Conservation (phyloP, 2,329 filamentous ascomycete species). For the Tolypocladium amazonense region DNA sequence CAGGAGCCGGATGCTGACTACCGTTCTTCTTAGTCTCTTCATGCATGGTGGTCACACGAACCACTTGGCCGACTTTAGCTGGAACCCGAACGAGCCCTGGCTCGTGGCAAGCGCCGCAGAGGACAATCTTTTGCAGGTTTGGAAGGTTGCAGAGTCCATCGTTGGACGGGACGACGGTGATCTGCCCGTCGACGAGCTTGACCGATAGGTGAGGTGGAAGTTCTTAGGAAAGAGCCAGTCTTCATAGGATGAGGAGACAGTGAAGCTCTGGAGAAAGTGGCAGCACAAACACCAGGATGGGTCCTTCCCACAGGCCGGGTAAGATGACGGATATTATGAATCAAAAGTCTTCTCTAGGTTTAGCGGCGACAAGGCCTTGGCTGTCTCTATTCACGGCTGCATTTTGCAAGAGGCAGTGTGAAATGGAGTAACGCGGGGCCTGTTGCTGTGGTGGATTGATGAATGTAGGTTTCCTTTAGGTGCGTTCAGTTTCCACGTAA, state of each 20-base stretch:
- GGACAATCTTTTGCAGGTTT: conserved; percentile 93
- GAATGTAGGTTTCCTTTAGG: not conserved
- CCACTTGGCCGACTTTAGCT: conserved; percentile 91
- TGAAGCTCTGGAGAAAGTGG: conserved; percentile 10
- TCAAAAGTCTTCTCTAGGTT: not conserved
- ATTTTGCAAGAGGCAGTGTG: not conserved
- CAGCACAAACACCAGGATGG: conserved; percentile 4
- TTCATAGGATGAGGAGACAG: conserved; percentile 18
- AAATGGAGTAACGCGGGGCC: too few relatives aligned
- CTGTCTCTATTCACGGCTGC: not conserved
- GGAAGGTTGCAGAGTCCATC: conserved; percentile 76
- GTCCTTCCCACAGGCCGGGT: not conserved
- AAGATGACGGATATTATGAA: not conserved
- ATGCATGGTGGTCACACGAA: conserved; percentile 99
- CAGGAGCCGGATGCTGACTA: conserved; percentile 9
- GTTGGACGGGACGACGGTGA: conserved; percentile 68
- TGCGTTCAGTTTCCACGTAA: not conserved
- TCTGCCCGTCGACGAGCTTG: conserved; percentile 66
- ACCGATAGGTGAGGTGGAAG: conserved; percentile 39
- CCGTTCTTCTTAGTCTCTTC: conserved; percentile 53
- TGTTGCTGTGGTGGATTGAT: not conserved
- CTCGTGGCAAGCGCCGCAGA: conserved; percentile 91
- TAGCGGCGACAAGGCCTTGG: not conserved
- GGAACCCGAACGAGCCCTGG: conserved; percentile 97
- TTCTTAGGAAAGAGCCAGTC: conserved; percentile 17